Percentiles rank a stretch among this genome's conserved stretches.
Evolutionary conservation across 2,329 filamentous ascomycete genomes (phyloP).

Genomic region (Clonostachys chloroleuca): DNA sequence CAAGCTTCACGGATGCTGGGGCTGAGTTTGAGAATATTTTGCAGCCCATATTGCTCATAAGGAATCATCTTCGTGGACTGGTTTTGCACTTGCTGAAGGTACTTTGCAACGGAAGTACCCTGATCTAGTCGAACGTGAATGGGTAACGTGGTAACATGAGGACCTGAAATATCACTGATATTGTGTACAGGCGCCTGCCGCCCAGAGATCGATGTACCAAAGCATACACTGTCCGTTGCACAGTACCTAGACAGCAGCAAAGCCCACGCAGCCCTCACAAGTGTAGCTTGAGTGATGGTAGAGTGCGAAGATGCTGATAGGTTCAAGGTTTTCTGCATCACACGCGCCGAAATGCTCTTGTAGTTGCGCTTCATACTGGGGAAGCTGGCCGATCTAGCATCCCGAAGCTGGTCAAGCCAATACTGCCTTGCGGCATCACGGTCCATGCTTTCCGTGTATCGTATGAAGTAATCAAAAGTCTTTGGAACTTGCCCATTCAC

Average conservation of each 20-base stretch:
- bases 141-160: conserved; percentile 8
- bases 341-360: not conserved
- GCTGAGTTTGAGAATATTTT: conserved; percentile 11
- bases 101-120: conserved; percentile 4
- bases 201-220: conserved; percentile 14
- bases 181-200: conserved; percentile 7
- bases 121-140: conserved; percentile 3
- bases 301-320: not conserved
- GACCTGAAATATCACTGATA: conserved; percentile 7
- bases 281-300: conserved; percentile 9
- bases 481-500: not conserved
- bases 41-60: conserved; percentile 13
- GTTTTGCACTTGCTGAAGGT: conserved; percentile 5
- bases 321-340: not conserved
- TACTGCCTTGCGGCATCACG: not conserved
- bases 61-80: conserved; percentile 10
- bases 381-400: not conserved
- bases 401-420: conserved; percentile 1
- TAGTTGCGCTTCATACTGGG: not conserved
- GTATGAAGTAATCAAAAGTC: conserved; percentile 32
- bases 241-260: conserved; percentile 11
- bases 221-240: conserved; percentile 11
- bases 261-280: conserved; percentile 20
- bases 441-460: conserved; percentile 26
- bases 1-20: conserved; percentile 7